A percentile compares a stretch with the other conserved stretches of the same genome.
phyloP scores from a whole-genome alignment of 345 rosid species.

The Capsella bursapastoris region DNA sequence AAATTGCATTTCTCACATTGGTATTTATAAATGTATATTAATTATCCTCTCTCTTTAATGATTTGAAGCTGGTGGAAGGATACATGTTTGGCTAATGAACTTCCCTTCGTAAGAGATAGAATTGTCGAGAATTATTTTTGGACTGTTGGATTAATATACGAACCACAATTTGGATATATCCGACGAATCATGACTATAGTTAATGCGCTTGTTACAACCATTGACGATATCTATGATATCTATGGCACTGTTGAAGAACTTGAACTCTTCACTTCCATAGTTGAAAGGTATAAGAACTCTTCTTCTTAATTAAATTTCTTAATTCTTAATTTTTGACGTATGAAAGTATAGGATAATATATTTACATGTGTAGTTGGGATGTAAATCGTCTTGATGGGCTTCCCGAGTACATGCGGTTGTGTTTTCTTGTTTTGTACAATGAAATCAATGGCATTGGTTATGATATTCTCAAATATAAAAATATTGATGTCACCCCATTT shows the following conservation, averaged over 20 bases:
- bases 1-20: neutral
- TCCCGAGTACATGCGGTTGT: constrained; percentile 38
- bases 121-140: constrained; percentile 49
- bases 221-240: constrained; percentile 49
- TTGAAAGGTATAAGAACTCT: constrained; percentile 39
- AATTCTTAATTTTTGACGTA: neutral
- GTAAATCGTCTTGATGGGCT: constrained; percentile 9
- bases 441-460: constrained; percentile 32
- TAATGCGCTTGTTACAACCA: constrained; percentile 10
- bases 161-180: constrained; percentile 35
- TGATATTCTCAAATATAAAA: constrained; percentile 21
- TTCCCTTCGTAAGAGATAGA: constrained; percentile 48
- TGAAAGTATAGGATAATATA: too few species aligned
- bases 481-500: constrained; percentile 9
- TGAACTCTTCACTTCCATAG: constrained; percentile 38
- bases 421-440: constrained; percentile 37
- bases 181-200: constrained; percentile 42
- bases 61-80: constrained; percentile 50
- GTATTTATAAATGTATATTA: neutral
- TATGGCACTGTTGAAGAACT: constrained; percentile 53
- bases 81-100: constrained; percentile 33
- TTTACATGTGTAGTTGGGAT: constrained; percentile 32
- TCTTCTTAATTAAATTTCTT: neutral
- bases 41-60: neutral
- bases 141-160: constrained; percentile 40